phyloP scores from a whole-genome alignment of 1,284 basidiomycete genomes.

The Austroboletus olivaceoglutinosus region DNA sequence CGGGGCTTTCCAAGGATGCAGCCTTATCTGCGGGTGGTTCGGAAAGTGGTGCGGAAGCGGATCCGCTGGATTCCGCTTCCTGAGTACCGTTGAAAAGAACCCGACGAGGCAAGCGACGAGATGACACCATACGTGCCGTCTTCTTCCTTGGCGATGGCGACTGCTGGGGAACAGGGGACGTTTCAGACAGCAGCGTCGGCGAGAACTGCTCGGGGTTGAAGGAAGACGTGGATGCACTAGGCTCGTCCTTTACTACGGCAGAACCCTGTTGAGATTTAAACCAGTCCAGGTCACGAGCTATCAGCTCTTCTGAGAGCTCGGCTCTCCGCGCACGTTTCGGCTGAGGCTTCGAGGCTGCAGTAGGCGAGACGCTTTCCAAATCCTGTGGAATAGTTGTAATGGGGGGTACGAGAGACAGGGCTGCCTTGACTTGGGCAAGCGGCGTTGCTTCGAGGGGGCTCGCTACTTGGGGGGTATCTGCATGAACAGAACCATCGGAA shows the following conservation, averaged over 20 bases:
- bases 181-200: not conserved
- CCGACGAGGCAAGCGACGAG: constrained; percentile 23
- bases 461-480: not conserved
- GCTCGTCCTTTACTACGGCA: not conserved
- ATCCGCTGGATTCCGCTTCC: not conserved
- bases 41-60: not conserved
- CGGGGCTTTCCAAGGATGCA: not conserved
- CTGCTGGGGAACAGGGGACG: not conserved
- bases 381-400: not conserved
- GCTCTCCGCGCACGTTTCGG: constrained; percentile 25
- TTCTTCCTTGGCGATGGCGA: constrained; percentile 16
- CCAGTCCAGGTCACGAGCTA: constrained; percentile 32
- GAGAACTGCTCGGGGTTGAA: constrained; percentile 1
- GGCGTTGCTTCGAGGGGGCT: constrained; percentile 2
- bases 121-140: constrained; percentile 28
- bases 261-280: constrained; percentile 21
- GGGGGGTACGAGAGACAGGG: not conserved
- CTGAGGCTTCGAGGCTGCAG: constrained; percentile 20
- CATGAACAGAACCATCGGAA: not conserved
- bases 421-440: not conserved
- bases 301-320: constrained; percentile 26
- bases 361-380: not conserved
- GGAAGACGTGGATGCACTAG: not conserved
- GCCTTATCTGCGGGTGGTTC: not conserved
- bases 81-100: constrained; percentile 3